Base-by-base conservation (phyloP, 2,329 filamentous ascomycete species). In the Aspergillus sergii region DNA sequence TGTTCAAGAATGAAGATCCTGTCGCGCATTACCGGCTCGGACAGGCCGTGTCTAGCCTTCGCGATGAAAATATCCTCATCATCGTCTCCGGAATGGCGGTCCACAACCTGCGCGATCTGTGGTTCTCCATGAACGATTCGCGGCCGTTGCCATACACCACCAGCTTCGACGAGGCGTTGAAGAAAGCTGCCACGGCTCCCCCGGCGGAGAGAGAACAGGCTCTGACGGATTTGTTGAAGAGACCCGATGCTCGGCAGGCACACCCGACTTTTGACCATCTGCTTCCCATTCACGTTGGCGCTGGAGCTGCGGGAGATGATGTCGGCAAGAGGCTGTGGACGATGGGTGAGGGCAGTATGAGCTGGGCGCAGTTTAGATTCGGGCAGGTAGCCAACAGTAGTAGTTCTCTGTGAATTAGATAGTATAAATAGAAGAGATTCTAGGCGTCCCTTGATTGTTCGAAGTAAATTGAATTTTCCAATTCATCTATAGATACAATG, bases 81-180 rank as follows among this genome's bases (percentile, higher is more conserved):
- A 85, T 93, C 53, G 86, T 86, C 28, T 89, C 89, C 0, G 91
- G 91, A 12, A 92, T 93, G 89, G 89, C 89, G 0, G 90, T 91
- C 26, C 89, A 91, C 69, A 91, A 91, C 68, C 79, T 91, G 41
- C 81, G 85, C 1, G 86, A 91, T 66, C 57, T 86, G 68, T 78
- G 78, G 21, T 79, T 81, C 69, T 75, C 78, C 16, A 79, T 81
- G 67, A 81, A 80, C 9, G 76, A 81, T 53, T 76, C 80, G 12
- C 70, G 69, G 11, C 83, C 85, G 0, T 65, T 88, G 69, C 84
- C 87, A 12, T 89, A 89, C 70, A 78, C 85, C 1, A 80, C 83
- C 41, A 85, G 83, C 58, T 93, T 93, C 69, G 87, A 94, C 66
- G 83, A 88, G 53, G 87, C 89, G 2, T 79, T 94, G 50, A 88